Conservation (phyloP, 176 grass and related monocot genomes). For the Canna indica region DNA sequence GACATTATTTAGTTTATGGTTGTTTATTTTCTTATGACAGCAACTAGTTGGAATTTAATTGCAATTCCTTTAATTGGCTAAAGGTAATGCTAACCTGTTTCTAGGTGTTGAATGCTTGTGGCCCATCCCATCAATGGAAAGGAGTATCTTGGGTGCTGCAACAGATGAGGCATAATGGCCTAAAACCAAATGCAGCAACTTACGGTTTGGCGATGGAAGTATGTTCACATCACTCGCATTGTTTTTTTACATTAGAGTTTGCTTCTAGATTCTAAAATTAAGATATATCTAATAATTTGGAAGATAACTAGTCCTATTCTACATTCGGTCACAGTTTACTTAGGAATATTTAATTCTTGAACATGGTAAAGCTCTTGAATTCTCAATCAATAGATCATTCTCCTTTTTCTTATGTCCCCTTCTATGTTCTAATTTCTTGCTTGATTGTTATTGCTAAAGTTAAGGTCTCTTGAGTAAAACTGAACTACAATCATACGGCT, state of each 20-base stretch:
- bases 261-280: not conserved
- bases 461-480: no score
- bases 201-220: conserved; percentile 96
- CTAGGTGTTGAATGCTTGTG: conserved; percentile 85
- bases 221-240: conserved; percentile 9
- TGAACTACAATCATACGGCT: no score
- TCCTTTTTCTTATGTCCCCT: not conserved
- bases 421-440: not conserved
- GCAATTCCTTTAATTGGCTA: not conserved
- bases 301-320: not conserved
- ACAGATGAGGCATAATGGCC: conserved; percentile 55
- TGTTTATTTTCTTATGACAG: not conserved
- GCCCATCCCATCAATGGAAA: conserved; percentile 77
- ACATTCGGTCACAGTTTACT: no score
- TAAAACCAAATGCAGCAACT: conserved; percentile 68
- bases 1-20: conserved; percentile 10
- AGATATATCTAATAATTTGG: conserved; percentile 7
- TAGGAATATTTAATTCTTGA: not conserved
- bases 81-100: not conserved
- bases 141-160: conserved; percentile 92
- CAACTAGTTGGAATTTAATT: conserved; percentile 1
- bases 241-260: conserved; percentile 14
- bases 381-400: not conserved
- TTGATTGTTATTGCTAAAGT: no score
- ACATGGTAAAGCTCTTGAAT: not conserved